phyloP scores from a whole-genome alignment of 345 rosid genomes.

The Populus euphratica region DNA sequence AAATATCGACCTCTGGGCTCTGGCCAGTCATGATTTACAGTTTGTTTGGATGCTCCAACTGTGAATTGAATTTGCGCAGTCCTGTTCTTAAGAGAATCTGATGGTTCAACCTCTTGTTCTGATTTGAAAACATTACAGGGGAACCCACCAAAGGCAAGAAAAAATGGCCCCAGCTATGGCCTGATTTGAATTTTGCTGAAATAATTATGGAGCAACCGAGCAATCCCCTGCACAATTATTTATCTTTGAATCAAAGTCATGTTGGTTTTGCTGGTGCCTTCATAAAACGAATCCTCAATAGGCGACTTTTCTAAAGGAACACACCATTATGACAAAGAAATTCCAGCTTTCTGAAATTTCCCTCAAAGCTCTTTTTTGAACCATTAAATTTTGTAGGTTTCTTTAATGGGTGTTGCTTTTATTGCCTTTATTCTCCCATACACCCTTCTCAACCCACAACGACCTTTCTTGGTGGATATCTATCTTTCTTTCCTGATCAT shows the following conservation, averaged over 20 bases:
- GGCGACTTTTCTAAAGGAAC: slow-evolving; percentile 21
- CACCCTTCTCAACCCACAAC: slow-evolving; percentile 32
- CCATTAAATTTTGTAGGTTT: slow-evolving; percentile 31
- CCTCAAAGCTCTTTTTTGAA: not conserved
- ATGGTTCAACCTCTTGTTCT: slow-evolving; percentile 16
- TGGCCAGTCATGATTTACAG: slow-evolving; percentile 15
- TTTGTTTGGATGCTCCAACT: slow-evolving; percentile 22
- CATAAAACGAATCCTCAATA: slow-evolving; percentile 19
- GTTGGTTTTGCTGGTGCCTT: slow-evolving; percentile 12
- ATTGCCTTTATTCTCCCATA: slow-evolving; percentile 33
- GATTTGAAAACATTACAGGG: slow-evolving; percentile 8
- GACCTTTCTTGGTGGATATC: slow-evolving; percentile 40
- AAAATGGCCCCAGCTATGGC: slow-evolving; percentile 5
- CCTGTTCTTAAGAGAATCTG: not conserved
- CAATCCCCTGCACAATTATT: slow-evolving; percentile 22
- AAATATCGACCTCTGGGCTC: not conserved
- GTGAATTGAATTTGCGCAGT: not conserved
- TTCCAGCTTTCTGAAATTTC: slow-evolving; percentile 20
- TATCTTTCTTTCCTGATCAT: slow-evolving; percentile 26
- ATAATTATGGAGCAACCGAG: slow-evolving; percentile 24
- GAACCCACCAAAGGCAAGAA: slow-evolving; percentile 10
- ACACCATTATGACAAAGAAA: slow-evolving; percentile 37
- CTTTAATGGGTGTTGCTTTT: slow-evolving; percentile 29
- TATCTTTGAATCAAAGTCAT: slow-evolving; percentile 36
- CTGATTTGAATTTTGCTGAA: slow-evolving; percentile 16